Base-by-base conservation (phyloP, 345 rosid species). In the Citrus reticulata region DNA sequence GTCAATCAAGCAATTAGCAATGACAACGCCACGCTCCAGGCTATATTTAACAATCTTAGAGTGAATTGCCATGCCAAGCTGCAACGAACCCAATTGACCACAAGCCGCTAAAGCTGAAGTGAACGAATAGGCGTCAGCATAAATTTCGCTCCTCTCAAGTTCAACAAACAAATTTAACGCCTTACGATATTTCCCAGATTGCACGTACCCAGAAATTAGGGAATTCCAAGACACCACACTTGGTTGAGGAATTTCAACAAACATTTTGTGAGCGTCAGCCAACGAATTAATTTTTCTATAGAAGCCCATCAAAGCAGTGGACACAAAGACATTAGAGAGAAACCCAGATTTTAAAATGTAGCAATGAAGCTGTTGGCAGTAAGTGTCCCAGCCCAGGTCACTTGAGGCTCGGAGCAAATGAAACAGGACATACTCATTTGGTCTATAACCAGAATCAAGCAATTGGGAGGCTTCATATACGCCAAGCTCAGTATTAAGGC, bases 151-250 rank as follows among this genome's bases (percentile, higher is more conserved):
- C 78, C 87, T 86, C 1, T 88, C 85, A 1, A 92, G 93, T 32
- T 84, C 80, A 55, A 90, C 67, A 82, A 92, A 91, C 87, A 90
- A 81, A 68, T 75, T 77, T 64, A 91, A 73, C 4, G 91, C 93
- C 81, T 79, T 80, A 40, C 85, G 71, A 30, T 83, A 87, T 70
- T 84, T 76, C 70, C 95, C 95, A 0, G 81, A 83, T 37, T 80
- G 90, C 84, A 91, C 84, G 24, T 83, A 83, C 77, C 90, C 89
- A 72, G 95, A 88, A 70, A 92, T 82, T 78, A 95, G 74, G 7
- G 97, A 82, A 79, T 93, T 93, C 98, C 97, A 95, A 68, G 97
- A 88, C 42, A 93, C 86, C 14, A 89, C 88, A 83, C 79, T 87
- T 79, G 92, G 94, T 17, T 87, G 85, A 81, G 92, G 85, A 79